Conservation (phyloP, 805 yeast species). For the Metschnikowia cerradonensis region DNA sequence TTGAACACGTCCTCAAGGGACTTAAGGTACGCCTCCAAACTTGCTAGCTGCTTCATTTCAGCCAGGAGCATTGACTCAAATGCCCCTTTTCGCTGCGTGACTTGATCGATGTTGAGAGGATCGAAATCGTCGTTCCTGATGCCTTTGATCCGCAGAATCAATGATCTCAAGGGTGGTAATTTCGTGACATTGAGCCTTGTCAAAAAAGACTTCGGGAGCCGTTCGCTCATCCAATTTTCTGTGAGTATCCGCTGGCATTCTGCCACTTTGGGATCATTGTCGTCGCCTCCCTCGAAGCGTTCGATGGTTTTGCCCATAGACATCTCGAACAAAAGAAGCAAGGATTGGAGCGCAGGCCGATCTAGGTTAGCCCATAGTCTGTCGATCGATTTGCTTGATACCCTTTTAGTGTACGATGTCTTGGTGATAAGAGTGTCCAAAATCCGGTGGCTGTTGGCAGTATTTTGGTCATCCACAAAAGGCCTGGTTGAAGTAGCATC, state of each 20-base stretch:
- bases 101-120: slow-evolving; percentile 15
- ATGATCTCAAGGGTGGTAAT: slow-evolving; percentile 16
- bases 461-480: neutral
- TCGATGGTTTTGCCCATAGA: slow-evolving; percentile 13
- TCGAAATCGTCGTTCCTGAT: slow-evolving; percentile 7
- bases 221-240: slow-evolving; percentile 15
- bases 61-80: slow-evolving; percentile 38
- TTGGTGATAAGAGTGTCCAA: slow-evolving; percentile 1
- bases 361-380: slow-evolving; percentile 16
- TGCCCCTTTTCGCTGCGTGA: slow-evolving; percentile 9
- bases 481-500: neutral
- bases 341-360: slow-evolving; percentile 8
- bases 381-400: slow-evolving; percentile 14
- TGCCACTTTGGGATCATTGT: slow-evolving; percentile 7
- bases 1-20: slow-evolving; percentile 22
- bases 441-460: neutral
- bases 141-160: slow-evolving; percentile 13
- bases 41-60: slow-evolving; percentile 34
- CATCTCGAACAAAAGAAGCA: slow-evolving; percentile 10
- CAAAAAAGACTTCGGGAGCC: slow-evolving; percentile 12
- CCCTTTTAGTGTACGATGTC: slow-evolving; percentile 9
- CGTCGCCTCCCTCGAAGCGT: slow-evolving; percentile 8
- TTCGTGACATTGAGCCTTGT: slow-evolving; percentile 17
- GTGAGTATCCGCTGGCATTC: slow-evolving; percentile 17
- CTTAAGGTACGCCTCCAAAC: slow-evolving; percentile 25